A percentile compares a stretch with the other conserved stretches of the same genome.
phyloP scores from a whole-genome alignment of 2,329 filamentous ascomycete species.

The Alternaria rosae region DNA sequence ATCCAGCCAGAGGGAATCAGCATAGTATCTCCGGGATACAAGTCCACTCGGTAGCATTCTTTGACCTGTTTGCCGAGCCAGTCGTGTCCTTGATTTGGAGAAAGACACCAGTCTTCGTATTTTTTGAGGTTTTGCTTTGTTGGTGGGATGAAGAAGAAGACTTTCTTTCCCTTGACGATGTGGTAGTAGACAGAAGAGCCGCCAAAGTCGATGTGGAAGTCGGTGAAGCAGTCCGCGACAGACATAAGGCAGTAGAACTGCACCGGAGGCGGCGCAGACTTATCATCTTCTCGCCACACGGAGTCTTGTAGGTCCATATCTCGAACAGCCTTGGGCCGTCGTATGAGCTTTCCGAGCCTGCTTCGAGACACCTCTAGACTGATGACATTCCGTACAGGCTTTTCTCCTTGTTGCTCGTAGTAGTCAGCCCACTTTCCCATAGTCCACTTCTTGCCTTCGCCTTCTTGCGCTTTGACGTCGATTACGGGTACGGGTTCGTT shows the following conservation, averaged over 20 bases:
- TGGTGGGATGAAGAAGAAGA: conserved; percentile 75
- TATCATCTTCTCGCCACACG: conserved; percentile 64
- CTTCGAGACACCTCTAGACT: conserved; percentile 73
- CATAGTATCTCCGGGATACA: conserved; percentile 73
- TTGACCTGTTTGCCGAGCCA: conserved; percentile 70
- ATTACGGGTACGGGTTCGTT: conserved; percentile 71
- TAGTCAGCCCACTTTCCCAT: conserved; percentile 72
- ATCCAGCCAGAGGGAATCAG: conserved; percentile 76
- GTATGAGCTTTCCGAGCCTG: conserved; percentile 67
- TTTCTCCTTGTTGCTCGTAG: conserved; percentile 69
- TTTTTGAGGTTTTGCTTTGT: conserved; percentile 73
- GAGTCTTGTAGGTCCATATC: conserved; percentile 66
- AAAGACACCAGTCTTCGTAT: conserved; percentile 75
- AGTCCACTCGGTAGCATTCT: conserved; percentile 71
- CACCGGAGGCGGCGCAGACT: conserved; percentile 67
- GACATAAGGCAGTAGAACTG: conserved; percentile 76
- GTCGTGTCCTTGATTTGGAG: conserved; percentile 70
- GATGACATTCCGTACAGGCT: conserved; percentile 72
- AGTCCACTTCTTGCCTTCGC: conserved; percentile 69
- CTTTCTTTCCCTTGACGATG: conserved; percentile 72
- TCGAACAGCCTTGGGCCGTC: conserved; percentile 69
- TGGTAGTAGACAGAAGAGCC: conserved; percentile 76
- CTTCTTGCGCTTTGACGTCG: conserved; percentile 73
- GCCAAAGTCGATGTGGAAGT: conserved; percentile 76
- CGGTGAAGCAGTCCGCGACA: conserved; percentile 73